Percentiles rank a stretch among this genome's conserved stretches.
Conservation (phyloP, 2,329 filamentous ascomycete genomes). For the Acrodontium crateriforme region DNA sequence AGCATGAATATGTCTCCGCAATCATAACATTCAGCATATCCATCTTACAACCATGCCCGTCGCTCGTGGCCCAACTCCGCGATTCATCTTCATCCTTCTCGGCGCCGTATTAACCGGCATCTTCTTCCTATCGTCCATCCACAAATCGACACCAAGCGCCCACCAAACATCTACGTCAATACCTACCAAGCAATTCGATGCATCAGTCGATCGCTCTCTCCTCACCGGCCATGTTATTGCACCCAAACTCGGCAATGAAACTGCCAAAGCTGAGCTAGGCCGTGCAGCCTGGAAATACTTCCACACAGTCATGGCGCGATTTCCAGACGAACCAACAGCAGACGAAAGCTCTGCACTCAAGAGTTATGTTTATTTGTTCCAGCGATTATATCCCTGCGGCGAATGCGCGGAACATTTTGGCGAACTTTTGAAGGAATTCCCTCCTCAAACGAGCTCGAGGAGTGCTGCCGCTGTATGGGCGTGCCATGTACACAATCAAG, state of each 20-base stretch:
- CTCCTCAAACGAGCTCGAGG: conserved; percentile 49
- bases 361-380: conserved; percentile 49
- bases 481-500: conserved; percentile 53
- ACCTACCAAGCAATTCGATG: conserved; percentile 12
- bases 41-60: conserved; percentile 8
- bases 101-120: conserved; percentile 43
- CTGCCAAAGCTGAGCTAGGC: conserved; percentile 56
- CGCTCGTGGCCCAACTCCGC: conserved; percentile 14
- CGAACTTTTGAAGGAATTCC: conserved; percentile 45
- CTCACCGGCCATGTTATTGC: conserved; percentile 60
- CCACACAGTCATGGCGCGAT: conserved; percentile 53
- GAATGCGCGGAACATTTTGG: conserved; percentile 54
- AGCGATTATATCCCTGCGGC: conserved; percentile 51
- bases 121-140: conserved; percentile 44
- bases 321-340: conserved; percentile 46
- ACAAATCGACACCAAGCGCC: too few relatives aligned
- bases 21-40: too few relatives aligned
- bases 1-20: too few relatives aligned
- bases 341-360: conserved; percentile 47
- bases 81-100: conserved; percentile 34
- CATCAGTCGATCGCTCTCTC: too few relatives aligned
- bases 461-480: conserved; percentile 51
- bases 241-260: conserved; percentile 70
- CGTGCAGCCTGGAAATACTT: conserved; percentile 53
- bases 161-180: conserved; percentile 16